Evolutionary conservation across 306 rosid genomes (phyloP), one percentile per base, ranked within the genome.

Genomic region (Amphicarpaea edgeworthii): DNA sequence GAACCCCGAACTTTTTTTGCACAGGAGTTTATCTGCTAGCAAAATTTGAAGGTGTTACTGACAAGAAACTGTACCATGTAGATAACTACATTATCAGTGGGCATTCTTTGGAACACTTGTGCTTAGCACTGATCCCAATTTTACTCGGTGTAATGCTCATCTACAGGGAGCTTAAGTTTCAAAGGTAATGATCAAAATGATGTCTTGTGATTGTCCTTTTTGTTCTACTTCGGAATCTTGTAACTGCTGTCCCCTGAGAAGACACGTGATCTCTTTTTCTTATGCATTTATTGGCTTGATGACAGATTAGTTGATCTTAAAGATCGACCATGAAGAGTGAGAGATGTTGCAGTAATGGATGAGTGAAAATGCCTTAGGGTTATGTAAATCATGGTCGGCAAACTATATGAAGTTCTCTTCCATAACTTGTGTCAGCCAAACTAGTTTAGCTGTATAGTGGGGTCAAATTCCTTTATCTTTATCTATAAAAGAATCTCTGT

Each of bases 31-130:
- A 90, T 76, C 76, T 88, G 70, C 86, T 90, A 34, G 84, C 91
- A 73, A 90, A 88, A 83, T 83, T 88, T 71, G 88, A 85, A 88
- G 87, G 85, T 19, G 58, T 62, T 61, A 83, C 87, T 42, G 93
- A 88, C 78, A 78, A n/a, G 83, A 90, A 86, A 83, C 83, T 88
- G 51, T 83, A 81, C 86, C 64, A 15, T 41, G 81, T 34, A 71
- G 88, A 80, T 77, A 64, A 75, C 64, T 86, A 79, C 78, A n/a
- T 69, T 12, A 82, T 90, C 83, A 86, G 90, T 1, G 91, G 93
- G 32, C 88, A 90, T 49, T 88, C 93, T 16, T 63, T 90, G 89
- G 88, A 73, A 68, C 90, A 90, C 83, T 66, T 90, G 45, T 85
- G 86, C 81, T 73, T 80, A 59, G 87, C 86, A 15, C 24, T 82